Conservation (phyloP, 768 basidiomycete species). For the Boletales sp. region DNA sequence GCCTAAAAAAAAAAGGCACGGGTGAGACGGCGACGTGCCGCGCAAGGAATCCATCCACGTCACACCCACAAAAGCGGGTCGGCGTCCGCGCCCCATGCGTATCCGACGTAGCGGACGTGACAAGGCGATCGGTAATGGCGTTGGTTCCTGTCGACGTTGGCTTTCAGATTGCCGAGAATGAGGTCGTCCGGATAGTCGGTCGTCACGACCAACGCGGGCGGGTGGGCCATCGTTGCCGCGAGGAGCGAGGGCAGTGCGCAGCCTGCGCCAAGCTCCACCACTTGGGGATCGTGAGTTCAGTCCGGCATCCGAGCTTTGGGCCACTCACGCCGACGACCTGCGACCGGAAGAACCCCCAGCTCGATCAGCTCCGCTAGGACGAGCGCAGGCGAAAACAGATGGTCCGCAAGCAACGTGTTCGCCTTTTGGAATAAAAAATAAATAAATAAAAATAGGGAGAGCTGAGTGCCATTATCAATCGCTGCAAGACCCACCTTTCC, state of each 20-base stretch:
- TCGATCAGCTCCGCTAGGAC: conserved; percentile 67
- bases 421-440: conserved; percentile 38
- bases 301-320: background rate
- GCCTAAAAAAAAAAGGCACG: background rate
- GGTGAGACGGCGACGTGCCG: background rate
- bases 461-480: too few relatives aligned
- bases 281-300: conserved; percentile 27
- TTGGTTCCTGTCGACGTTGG: conserved; percentile 53
- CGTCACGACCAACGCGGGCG: conserved; percentile 52
- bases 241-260: conserved; percentile 66
- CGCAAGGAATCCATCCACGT: background rate
- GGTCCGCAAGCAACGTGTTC: conserved; percentile 68
- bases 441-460: background rate
- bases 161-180: conserved; percentile 53
- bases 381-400: conserved; percentile 67
- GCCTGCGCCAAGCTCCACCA: conserved; percentile 71
- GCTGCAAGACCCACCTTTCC: conserved; percentile 46
- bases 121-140: conserved; percentile 35
- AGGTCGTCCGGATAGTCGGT: conserved; percentile 68
- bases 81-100: conserved; percentile 63
- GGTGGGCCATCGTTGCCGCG: conserved; percentile 38
- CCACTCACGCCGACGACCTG: conserved; percentile 38
- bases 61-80: conserved; percentile 44
- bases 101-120: conserved; percentile 43
- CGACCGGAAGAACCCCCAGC: conserved; percentile 43